phyloP scores from a whole-genome alignment of 2,329 filamentous ascomycete species.

The Scleromitrula shiraiana region DNA sequence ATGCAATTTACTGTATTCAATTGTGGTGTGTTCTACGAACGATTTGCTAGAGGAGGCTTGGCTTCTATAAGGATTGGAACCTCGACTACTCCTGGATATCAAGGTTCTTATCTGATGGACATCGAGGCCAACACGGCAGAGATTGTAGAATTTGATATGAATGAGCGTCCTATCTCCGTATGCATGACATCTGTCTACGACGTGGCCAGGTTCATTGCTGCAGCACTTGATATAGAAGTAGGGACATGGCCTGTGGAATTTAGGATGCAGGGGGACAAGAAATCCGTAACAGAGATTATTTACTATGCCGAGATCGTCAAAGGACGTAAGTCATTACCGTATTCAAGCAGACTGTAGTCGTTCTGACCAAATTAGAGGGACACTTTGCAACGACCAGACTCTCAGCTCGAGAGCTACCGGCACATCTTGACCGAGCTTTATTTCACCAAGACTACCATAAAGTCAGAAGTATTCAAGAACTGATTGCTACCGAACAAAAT shows the following conservation, averaged over 20 bases:
- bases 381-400: constrained; percentile 19
- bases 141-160: constrained; percentile 47
- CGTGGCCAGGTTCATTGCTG: constrained; percentile 61
- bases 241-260: constrained; percentile 60
- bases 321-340: constrained; percentile 34
- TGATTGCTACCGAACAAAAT: constrained; percentile 60
- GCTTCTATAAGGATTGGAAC: constrained; percentile 49
- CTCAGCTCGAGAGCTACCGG: constrained; percentile 16
- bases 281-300: constrained; percentile 54
- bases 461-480: constrained; percentile 48
- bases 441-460: constrained; percentile 37
- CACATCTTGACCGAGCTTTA: constrained; percentile 15
- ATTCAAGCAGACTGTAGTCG: constrained; percentile 4
- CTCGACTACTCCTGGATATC: constrained; percentile 42
- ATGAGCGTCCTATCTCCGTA: constrained; percentile 45
- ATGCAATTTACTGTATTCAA: constrained; percentile 65
- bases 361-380: constrained; percentile 9
- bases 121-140: constrained; percentile 49
- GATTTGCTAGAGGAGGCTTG: constrained; percentile 62
- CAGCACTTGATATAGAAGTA: constrained; percentile 55
- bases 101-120: constrained; percentile 61
- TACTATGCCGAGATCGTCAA: constrained; percentile 40
- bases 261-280: constrained; percentile 58
- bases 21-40: constrained; percentile 69
- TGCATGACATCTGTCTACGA: constrained; percentile 64